Evolutionary conservation across 495 filamentous ascomycete species (phyloP).

Genomic region (Venustampulla echinocandica): DNA sequence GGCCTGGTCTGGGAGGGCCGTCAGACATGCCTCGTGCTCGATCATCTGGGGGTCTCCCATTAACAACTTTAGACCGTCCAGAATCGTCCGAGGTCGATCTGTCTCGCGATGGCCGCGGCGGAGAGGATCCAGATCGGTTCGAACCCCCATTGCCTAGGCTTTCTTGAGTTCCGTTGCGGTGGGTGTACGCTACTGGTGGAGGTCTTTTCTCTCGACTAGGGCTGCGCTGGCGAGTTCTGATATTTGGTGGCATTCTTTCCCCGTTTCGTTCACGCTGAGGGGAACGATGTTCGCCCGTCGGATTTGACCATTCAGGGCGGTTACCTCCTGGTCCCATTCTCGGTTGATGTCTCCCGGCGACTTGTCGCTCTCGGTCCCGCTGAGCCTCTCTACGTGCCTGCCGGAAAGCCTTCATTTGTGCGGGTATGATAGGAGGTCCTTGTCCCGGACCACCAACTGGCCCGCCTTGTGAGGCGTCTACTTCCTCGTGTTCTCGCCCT

Average conservation of each 20-base stretch:
- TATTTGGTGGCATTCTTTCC: constrained; percentile 26
- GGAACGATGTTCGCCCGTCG: constrained; percentile 18
- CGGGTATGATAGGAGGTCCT: constrained; percentile 23
- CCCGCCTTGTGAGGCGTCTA: no score
- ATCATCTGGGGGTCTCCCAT: constrained; percentile 29
- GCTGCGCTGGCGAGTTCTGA: constrained; percentile 21
- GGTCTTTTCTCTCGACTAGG: constrained; percentile 38
- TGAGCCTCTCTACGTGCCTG: constrained; percentile 46
- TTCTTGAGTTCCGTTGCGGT: constrained; percentile 33
- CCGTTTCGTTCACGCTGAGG: constrained; percentile 11
- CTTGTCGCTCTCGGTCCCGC: constrained; percentile 35
- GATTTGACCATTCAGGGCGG: constrained; percentile 19
- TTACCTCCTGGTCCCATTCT: constrained; percentile 5
- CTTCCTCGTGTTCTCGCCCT: constrained; percentile 37
- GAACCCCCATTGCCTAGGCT: constrained; percentile 13
- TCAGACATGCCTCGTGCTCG: constrained; percentile 16
- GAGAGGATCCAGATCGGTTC: constrained; percentile 20
- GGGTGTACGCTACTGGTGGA: constrained; percentile 32
- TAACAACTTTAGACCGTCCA: constrained; percentile 46
- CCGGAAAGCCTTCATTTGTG: constrained; percentile 32
- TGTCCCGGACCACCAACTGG: constrained; percentile 30
- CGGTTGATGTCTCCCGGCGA: constrained; percentile 18
- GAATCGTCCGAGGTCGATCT: constrained; percentile 56
- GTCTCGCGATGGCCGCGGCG: constrained; percentile 44
- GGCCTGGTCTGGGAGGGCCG: constrained; percentile 8